A percentile compares a stretch with the other conserved stretches of the same genome.
These are phyloP conservation scores for Clarireedia paspali DNA, from an alignment of 2,329 filamentous ascomycete species.

Conservation along the genomic window DNA sequence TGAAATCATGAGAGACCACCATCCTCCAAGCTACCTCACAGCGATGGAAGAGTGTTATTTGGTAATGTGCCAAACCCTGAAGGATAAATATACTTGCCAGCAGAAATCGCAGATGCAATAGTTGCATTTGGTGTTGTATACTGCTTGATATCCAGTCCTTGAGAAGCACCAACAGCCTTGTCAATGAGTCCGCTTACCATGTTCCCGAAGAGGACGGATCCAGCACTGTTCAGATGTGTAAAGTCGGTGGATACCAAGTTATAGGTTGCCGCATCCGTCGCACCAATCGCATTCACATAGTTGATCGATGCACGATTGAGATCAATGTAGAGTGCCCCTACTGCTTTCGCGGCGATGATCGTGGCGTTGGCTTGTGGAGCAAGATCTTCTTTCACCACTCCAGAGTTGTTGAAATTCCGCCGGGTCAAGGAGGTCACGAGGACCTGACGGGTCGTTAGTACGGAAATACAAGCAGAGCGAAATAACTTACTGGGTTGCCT, in stretches of 20 bases:
- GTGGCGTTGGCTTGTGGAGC: conserved; percentile 33
- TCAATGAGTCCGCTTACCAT: conserved; percentile 36
- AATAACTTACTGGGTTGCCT: conserved; percentile 21
- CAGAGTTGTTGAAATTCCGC: conserved; percentile 33
- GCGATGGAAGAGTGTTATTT: background rate
- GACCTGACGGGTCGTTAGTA: conserved; percentile 21
- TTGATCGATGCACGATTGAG: conserved; percentile 36
- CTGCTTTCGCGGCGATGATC: conserved; percentile 32
- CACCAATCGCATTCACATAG: conserved; percentile 40
- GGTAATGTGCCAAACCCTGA: conserved; percentile 3
- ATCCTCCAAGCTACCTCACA: too few species aligned
- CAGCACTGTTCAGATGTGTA: conserved; percentile 40
- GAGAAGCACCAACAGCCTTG: background rate
- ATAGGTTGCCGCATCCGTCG: conserved; percentile 34
- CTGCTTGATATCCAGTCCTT: background rate
- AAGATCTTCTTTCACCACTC: conserved; percentile 35
- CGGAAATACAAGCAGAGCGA: background rate
- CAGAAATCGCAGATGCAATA: background rate
- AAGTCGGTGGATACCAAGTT: conserved; percentile 38
- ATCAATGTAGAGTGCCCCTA: conserved; percentile 32
- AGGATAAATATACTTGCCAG: background rate
- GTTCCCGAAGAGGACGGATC: conserved; percentile 38
- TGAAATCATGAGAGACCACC: too few species aligned
- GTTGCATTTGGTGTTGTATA: background rate
- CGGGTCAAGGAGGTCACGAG: conserved; percentile 40